Base-by-base conservation (phyloP, 768 basidiomycete species). In the Cystofilobasidium bisporidii region DNA sequence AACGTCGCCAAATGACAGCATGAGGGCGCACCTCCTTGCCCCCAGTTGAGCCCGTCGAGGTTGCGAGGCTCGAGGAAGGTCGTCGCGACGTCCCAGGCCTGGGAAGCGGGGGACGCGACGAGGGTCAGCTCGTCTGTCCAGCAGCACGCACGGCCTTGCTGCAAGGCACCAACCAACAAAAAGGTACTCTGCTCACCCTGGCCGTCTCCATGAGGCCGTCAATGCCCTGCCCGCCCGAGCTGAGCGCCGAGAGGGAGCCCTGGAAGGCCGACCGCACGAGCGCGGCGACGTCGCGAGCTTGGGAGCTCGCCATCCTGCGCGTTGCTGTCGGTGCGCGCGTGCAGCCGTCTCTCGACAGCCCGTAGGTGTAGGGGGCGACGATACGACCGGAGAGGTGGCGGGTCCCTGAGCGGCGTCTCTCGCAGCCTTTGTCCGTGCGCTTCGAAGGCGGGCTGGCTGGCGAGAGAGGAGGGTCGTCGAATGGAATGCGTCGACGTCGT, bases 41-140 rank as follows among this genome's bases (percentile, higher is more conserved):
- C 74, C 71, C 82, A 89, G 50, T 64, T 85, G 71, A 81, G 81
- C 30, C 75, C 75, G 22, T 79, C 72, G 30, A 89, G 83, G 60
- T 91, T 50, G 22, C 68, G 45, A 9, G 68, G 68, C 87, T n/a
- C 74, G 75, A 28, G 81, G 79, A 57, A 91, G 81, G 41, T 87
- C 75, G 73, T 83, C 72, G 63, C 83, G 86, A 48, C 81, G 80
- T 70, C 81, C 80, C 28, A 84, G 80, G 73, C 89, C 77, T 71
- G 85, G 81, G n/a, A 74, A 36, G 36, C 5, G 12, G 36, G 36
- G 6, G 12, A 9, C 15, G 40, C 9, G 26, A 10, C 33, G 33
- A n/a, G 38, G 8, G 24, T n/a, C 30, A 14, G 36, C 36, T 10
- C 55, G 30, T 43, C 38, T 10, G 47, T 30, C 48, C 47, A 20